These are phyloP conservation scores for Baorangia bicolor DNA, from an alignment of 768 basidiomycete genomes.

Conservation along the genomic window DNA sequence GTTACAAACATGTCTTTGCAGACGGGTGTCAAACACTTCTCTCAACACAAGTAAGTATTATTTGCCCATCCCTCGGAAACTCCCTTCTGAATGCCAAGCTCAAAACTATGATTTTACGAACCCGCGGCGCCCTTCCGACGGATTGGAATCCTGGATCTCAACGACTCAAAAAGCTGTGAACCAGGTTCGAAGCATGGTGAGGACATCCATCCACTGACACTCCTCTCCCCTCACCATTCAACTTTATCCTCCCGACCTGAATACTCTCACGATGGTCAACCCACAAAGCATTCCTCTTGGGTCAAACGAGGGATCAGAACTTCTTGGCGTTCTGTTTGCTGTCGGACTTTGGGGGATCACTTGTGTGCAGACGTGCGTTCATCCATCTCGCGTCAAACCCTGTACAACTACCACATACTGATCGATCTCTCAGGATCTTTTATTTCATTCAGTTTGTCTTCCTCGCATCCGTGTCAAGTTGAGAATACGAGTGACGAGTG, in stretches of 20 bases:
- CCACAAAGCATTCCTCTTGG: neutral
- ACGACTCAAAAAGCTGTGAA: neutral
- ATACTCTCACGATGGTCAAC: neutral
- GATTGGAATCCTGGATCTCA: neutral
- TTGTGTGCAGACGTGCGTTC: slow-evolving; percentile 20
- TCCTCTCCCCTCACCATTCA: neutral
- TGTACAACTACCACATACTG: neutral
- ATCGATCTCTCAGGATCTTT: slow-evolving; percentile 6
- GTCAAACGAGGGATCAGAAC: slow-evolving; percentile 13
- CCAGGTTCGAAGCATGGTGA: neutral
- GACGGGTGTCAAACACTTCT: neutral
- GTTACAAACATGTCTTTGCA: neutral
- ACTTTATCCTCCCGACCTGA: neutral
- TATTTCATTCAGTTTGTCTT: slow-evolving; percentile 20
- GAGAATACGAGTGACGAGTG: neutral
- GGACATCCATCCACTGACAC: neutral
- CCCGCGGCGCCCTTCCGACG: neutral
- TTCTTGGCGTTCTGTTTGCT: slow-evolving; percentile 14
- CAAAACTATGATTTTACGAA: neutral
- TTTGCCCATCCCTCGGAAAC: neutral
- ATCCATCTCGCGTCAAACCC: neutral
- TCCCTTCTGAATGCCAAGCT: neutral
- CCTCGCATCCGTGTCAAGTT: neutral
- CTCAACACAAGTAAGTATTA: neutral
- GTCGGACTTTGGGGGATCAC: slow-evolving; percentile 27